Evolutionary conservation across 495 filamentous ascomycete genomes (phyloP).

Genomic region (Aspergillus steynii): DNA sequence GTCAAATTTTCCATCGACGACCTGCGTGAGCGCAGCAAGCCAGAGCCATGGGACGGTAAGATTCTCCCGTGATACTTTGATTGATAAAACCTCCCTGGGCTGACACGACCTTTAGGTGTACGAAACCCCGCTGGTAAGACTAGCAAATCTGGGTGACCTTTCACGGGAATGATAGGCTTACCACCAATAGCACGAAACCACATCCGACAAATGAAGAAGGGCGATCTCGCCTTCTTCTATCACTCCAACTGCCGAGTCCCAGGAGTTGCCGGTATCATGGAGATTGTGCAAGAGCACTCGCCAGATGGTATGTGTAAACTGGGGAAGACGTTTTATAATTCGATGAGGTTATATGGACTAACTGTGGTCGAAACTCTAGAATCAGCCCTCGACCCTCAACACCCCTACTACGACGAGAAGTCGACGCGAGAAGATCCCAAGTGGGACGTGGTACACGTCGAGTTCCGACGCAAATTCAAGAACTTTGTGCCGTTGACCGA

Average conservation of each 20-base stretch:
- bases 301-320: constrained; percentile 62
- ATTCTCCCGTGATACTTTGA: constrained; percentile 1
- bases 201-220: constrained; percentile 84
- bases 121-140: constrained; percentile 56
- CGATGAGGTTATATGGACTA: constrained; percentile 1
- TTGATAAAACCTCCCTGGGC: constrained; percentile 1
- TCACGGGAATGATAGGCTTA: background rate
- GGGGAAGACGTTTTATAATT: background rate
- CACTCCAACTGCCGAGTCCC: constrained; percentile 93
- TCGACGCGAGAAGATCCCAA: constrained; percentile 72
- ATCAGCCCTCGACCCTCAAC: constrained; percentile 72
- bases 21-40: constrained; percentile 62
- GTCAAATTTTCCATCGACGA: constrained; percentile 97
- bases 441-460: constrained; percentile 88
- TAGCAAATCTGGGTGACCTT: background rate
- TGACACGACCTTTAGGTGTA: constrained; percentile 45
- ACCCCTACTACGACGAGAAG: constrained; percentile 83
- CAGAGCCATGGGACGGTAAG: constrained; percentile 87
- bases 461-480: constrained; percentile 78
- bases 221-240: constrained; percentile 95
- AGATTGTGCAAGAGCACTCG: constrained; percentile 80
- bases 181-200: constrained; percentile 70
- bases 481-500: constrained; percentile 70
- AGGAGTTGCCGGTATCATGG: constrained; percentile 90
- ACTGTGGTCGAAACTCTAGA: constrained; percentile 48